A percentile compares a stretch with the other conserved stretches of the same genome.
Evolutionary conservation across 1,284 basidiomycete genomes (phyloP).

Genomic region (Cronartium quercuum): DNA sequence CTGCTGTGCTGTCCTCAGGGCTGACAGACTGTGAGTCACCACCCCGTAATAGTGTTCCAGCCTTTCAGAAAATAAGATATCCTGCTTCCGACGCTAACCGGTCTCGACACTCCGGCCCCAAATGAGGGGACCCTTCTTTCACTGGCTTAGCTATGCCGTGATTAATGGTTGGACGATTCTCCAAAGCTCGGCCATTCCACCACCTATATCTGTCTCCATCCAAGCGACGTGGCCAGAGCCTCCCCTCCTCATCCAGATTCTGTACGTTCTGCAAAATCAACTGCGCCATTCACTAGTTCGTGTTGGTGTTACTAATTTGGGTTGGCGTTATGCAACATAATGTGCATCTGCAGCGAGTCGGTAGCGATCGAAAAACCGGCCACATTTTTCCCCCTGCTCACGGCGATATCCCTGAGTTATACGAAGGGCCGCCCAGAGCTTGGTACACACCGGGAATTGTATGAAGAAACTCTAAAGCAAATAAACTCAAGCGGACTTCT

Average conservation of each 20-base stretch:
- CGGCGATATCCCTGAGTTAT: slow-evolving; percentile 19
- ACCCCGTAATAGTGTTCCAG: too few species aligned
- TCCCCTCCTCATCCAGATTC: slow-evolving; percentile 21
- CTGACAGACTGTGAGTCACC: too few species aligned
- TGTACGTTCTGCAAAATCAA: not conserved
- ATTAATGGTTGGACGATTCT: not conserved
- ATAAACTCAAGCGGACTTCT: slow-evolving; percentile 8
- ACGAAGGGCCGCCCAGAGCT: not conserved
- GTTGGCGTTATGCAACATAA: slow-evolving; percentile 1
- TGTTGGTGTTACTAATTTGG: not conserved
- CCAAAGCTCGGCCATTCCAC: not conserved
- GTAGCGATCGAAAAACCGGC: slow-evolving; percentile 28
- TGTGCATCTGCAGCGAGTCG: slow-evolving; percentile 20
- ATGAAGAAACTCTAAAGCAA: slow-evolving; percentile 12
- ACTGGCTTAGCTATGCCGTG: not conserved
- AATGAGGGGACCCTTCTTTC: too few species aligned
- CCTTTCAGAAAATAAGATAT: too few species aligned
- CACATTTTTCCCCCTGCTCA: slow-evolving; percentile 15
- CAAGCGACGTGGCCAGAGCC: slow-evolving; percentile 35
- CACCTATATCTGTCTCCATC: slow-evolving; percentile 37
- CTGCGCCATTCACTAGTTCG: not conserved
- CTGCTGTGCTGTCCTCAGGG: too few species aligned
- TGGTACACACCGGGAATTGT: slow-evolving; percentile 19
- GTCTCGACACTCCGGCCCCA: too few species aligned
- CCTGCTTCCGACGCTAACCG: too few species aligned